These are phyloP conservation scores for Chaetoscypha palmicola DNA, from an alignment of 2,329 filamentous ascomycete genomes.

Conservation along the genomic window DNA sequence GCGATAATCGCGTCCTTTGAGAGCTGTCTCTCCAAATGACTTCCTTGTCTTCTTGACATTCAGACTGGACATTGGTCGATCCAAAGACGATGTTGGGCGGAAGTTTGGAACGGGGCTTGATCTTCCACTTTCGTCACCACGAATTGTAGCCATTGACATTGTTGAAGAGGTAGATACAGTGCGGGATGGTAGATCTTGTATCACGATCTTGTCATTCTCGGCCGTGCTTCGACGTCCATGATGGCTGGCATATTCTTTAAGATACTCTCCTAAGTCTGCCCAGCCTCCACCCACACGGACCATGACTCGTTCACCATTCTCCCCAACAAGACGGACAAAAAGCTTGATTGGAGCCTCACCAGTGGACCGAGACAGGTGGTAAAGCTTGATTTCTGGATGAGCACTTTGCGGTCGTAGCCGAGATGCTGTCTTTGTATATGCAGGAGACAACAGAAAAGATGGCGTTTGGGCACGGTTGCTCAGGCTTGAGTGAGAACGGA, in stretches of 20 bases:
- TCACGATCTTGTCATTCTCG: slow-evolving; percentile 49
- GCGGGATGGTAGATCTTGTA: slow-evolving; percentile 44
- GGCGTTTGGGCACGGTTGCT: slow-evolving; percentile 49
- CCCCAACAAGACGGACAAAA: slow-evolving; percentile 86
- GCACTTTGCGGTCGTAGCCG: slow-evolving; percentile 43
- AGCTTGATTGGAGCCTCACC: slow-evolving; percentile 88
- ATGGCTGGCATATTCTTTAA: slow-evolving; percentile 87
- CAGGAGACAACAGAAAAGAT: slow-evolving; percentile 64
- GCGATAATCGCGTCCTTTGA: slow-evolving; percentile 7
- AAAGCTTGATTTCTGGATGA: slow-evolving; percentile 77
- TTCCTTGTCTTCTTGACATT: slow-evolving; percentile 26
- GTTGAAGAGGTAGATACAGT: slow-evolving; percentile 21
- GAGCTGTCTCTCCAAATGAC: slow-evolving; percentile 16
- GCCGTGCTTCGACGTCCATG: slow-evolving; percentile 62
- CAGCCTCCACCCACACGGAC: slow-evolving; percentile 97
- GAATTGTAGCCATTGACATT: slow-evolving; percentile 12
- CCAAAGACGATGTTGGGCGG: slow-evolving; percentile 21
- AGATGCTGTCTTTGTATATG: slow-evolving; percentile 36
- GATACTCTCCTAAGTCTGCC: slow-evolving; percentile 91
- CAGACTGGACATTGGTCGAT: slow-evolving; percentile 25
- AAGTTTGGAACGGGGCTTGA: slow-evolving; percentile 34
- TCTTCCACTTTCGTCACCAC: slow-evolving; percentile 29
- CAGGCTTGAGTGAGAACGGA: slow-evolving; percentile 19
- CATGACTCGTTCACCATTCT: slow-evolving; percentile 89
- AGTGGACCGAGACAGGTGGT: slow-evolving; percentile 79